Evolutionary conservation across 352 stramenopile genomes (phyloP), one percentile per base, ranked within the genome.

Genomic region (Saprolegnia diclina): DNA sequence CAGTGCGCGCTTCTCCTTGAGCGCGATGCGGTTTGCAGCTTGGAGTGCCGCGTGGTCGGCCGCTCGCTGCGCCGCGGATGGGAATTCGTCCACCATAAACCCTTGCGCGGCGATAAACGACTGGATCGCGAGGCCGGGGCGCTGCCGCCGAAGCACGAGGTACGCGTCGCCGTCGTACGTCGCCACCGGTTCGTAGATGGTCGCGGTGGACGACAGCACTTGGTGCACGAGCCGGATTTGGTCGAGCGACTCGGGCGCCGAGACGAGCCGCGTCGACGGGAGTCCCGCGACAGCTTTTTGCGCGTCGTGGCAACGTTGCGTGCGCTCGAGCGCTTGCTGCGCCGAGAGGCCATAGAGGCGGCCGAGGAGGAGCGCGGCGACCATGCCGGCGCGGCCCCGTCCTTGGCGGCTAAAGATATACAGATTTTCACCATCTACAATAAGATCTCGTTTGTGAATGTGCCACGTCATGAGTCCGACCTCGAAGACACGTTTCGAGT

Each of bases 321-420:
- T 77, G 50, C 82, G 77, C 35, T 90, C 81, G 1, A 92, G 69
- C 0, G 83, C 84, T 9, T 92, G 81, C 0, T 73, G 71, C 1
- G 84, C 64, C 9, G 76, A 65, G 26, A 92, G 74, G 7, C 84
- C 83, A 46, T 92, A 94, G 22, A 94, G 57, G 5, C 86, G 78
- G 1, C 81, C 86, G 35, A 94, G 80, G 13, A 94, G 54, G 18
- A 92, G 62, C 4, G 84, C 81, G 9, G 79, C 72, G 21, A 92
- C 32, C n/a, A 92, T 69, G 5, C 83, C 84, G 18, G 86, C 90
- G 19, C 84, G 83, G 5, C 83, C 84, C 26, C 85, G 83, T n/a
- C 84, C 84, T 9, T 83, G 71, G 45, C 73, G 74, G 70, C 83
- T 92, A 71, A 94, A 94, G 1, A 91, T 62, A 64, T 89, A 92